phyloP scores from a whole-genome alignment of 257 asterid species.

The Thymus quinquecostatus region DNA sequence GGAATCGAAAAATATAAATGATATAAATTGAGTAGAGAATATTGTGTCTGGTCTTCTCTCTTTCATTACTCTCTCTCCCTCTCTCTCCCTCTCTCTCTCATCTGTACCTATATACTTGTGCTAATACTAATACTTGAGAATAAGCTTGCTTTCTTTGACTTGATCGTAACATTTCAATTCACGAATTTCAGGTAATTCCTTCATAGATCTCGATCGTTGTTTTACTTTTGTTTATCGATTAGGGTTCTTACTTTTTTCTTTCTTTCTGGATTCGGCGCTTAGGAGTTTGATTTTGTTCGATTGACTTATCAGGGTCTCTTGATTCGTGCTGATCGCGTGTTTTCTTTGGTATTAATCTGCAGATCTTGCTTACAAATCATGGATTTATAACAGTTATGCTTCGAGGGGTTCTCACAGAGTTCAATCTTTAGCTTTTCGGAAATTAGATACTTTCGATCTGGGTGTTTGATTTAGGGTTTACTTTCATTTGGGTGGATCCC shows the following conservation, averaged over 20 bases:
- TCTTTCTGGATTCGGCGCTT: background rate
- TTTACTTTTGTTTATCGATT: background rate
- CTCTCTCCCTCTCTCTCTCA: background rate
- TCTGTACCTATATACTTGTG: background rate
- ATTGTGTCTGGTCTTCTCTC: background rate
- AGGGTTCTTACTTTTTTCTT: background rate
- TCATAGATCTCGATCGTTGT: background rate
- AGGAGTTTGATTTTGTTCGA: background rate
- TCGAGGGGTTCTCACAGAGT: conserved; percentile 16
- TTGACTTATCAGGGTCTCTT: background rate
- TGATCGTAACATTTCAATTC: conserved; percentile 1
- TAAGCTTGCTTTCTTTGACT: background rate
- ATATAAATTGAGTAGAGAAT: too few species aligned
- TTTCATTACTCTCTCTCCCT: background rate
- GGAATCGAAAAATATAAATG: background rate
- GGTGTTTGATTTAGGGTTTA: background rate
- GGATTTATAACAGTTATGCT: conserved; percentile 21
- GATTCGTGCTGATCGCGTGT: background rate
- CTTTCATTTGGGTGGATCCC: conserved; percentile 13
- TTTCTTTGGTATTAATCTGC: conserved; percentile 28
- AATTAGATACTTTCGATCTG: conserved; percentile 2
- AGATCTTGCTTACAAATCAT: conserved; percentile 42
- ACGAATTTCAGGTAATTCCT: background rate
- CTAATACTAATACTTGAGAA: background rate
- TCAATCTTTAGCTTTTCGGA: conserved; percentile 3